These are phyloP conservation scores for Pseudogymnoascus destructans DNA, from an alignment of 2,329 filamentous ascomycete species.

Conservation along the genomic window DNA sequence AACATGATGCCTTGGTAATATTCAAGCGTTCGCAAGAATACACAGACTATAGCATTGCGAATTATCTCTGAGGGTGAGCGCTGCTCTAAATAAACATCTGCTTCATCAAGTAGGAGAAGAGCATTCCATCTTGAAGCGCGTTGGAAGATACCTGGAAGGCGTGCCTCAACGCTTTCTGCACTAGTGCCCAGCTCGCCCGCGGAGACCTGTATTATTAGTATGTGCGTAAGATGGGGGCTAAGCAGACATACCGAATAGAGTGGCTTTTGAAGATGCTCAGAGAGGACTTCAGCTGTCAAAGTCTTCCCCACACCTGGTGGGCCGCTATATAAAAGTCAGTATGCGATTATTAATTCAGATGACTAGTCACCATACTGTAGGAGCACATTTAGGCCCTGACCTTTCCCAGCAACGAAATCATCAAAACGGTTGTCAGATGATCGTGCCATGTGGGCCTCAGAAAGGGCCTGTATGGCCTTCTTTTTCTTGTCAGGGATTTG, in stretches of 20 bases:
- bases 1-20: conserved; percentile 29
- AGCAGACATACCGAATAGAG: neutral
- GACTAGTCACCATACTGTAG: neutral
- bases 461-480: conserved; percentile 14
- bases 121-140: neutral
- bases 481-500: conserved; percentile 19
- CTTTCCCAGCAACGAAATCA: neutral
- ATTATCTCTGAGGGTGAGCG: no score
- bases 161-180: neutral
- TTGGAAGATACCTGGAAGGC: neutral
- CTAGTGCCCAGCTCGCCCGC: neutral
- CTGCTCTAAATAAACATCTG: no score
- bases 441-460: neutral
- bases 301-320: no score
- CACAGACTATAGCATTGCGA: no score
- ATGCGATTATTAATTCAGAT: neutral
- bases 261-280: conserved; percentile 9
- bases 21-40: conserved; percentile 26
- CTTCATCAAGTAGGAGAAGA: neutral
- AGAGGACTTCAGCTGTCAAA: conserved; percentile 10
- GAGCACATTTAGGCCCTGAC: conserved; percentile 2
- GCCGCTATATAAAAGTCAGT: conserved; percentile 5
- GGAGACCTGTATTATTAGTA: conserved; percentile 18
- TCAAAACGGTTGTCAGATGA: neutral
- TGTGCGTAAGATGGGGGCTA: neutral